Evolutionary conservation across 306 rosid species (phyloP), one percentile per base, ranked within the genome.

Genomic region (Casuarina equisetifolia): DNA sequence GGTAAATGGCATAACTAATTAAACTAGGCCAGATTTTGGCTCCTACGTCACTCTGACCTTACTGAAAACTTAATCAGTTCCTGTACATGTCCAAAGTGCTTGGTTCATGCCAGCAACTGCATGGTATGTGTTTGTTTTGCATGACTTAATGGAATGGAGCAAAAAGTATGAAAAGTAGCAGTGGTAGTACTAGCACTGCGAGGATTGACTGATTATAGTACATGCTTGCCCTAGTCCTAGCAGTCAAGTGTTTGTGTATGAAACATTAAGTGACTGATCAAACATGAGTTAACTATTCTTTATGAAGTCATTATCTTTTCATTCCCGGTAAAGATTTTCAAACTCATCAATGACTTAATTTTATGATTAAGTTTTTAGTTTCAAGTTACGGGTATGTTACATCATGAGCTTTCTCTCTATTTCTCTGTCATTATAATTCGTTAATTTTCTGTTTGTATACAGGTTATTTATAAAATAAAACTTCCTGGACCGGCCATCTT

Each of bases 401-500:
- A 19, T 58, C 17, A 40, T 44, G 38, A 74, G 63, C 40, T 38
- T 57, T 10, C 64, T 20, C 35, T 69, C 19, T 67, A 32, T 55
- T 25, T n/a, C 67, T 70, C 50, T 4, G 38, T 50, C 40, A 42
- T 49, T 74, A 16, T 61, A 48, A 72, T 66, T 25, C 32, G 32
- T 25, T 25, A 25, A 25, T 25, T 25, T 25, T 25, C 32, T 25
- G 1, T 25, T 25, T 25, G 32, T 25, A 25, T 25, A 35, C 82
- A 94, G 98, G 88, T 92, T 58, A 95, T 95, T 67, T 92, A 95
- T 83, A 88, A 85, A 81, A 95, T 95, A 84, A 95, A 93, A 84
- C 98, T 95, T 85, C 98, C 97, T 2, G 98, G 98, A 70, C 97
- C 96, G 61, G 96, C 97, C 58, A 88, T 92, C 64, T 86, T 92